phyloP scores from a whole-genome alignment of 768 basidiomycete genomes.

The Termitomyces sp. region DNA sequence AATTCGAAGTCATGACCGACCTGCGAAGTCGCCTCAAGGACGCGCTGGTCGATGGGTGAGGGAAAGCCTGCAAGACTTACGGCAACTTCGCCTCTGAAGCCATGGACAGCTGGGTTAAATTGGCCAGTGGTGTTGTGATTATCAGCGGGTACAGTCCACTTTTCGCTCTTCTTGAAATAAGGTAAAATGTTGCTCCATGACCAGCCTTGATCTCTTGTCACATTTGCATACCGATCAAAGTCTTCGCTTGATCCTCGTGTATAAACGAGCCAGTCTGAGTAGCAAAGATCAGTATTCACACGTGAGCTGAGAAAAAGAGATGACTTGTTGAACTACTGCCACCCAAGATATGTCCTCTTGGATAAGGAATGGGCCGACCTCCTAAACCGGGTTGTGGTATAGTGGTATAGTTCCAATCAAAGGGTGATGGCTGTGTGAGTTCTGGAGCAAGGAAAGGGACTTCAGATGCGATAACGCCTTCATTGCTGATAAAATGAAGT shows the following conservation, averaged over 20 bases:
- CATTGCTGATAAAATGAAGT: conserved; percentile 6
- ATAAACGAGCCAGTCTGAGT: conserved; percentile 18
- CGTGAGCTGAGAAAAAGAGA: background rate
- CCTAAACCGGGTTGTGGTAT: conserved; percentile 19
- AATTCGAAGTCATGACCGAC: conserved; percentile 20
- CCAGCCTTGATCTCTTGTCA: conserved; percentile 11
- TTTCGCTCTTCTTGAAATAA: conserved; percentile 28
- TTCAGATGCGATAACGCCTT: conserved; percentile 15
- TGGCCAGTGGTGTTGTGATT: conserved; percentile 27
- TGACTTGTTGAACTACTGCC: conserved; percentile 23
- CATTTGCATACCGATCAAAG: conserved; percentile 24
- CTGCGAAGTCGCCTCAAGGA: conserved; percentile 24
- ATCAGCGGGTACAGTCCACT: conserved; percentile 23
- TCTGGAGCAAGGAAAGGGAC: conserved; percentile 14
- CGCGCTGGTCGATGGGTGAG: conserved; percentile 19
- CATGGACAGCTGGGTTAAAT: conserved; percentile 27
- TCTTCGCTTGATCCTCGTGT: conserved; percentile 29
- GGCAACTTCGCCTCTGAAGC: conserved; percentile 20
- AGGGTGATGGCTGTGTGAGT: conserved; percentile 8
- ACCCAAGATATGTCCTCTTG: conserved; percentile 23
- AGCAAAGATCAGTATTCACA: background rate
- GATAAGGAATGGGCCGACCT: conserved; percentile 18
- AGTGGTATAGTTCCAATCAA: conserved; percentile 27
- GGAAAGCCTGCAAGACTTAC: conserved; percentile 23
- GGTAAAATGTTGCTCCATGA: conserved; percentile 24